Evolutionary conservation across 345 rosid genomes (phyloP), one percentile per base, ranked within the genome.

Genomic region (Kernera saxatilis): DNA sequence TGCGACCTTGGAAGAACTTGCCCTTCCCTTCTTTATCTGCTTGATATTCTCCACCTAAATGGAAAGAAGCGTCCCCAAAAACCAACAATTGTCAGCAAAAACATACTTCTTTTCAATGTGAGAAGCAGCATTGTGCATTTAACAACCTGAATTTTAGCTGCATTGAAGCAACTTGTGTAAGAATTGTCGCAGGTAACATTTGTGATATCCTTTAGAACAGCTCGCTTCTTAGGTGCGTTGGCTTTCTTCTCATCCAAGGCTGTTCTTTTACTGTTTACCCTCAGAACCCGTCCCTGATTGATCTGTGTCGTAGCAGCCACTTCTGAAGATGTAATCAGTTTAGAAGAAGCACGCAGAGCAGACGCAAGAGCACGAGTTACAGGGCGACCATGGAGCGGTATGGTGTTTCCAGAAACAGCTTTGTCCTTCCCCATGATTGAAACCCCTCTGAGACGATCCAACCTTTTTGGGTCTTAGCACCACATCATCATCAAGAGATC

Each of bases 351-450:
- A 46, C 71, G 69, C 57, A 88, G 58, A 21, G 84, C 83, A 61
- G 91, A 85, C 29, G 86, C 90, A 70, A 83, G 73, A 60, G 98
- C 77, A 53, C 98, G 93, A 57, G 98, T 92, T 30, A 90, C 26
- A 52, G 79, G 60, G 49, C 87, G 87, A 62, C 81, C 86, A 73
- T 65, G 73, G 72, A 71, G 54, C 17, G 55, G 78, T 71, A 80
- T 70, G 61, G 49, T 72, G 65, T 69, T 53, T 15, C 63, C 79
- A 67, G 78, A 64, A 67, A 66, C 57, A 51, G 59, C 58, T 79
- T 71, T 83, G 71, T 83, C 84, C 48, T 79, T 80, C 78, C 74
- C 81, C 98, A 90, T 92, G 70, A 70, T 76, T 54, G 62, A 73
- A 70, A 26, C 76, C 62, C 62, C 79, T 71, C 15, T 22, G 78